Conservation (phyloP, 1,139 yeast species). For the Diutina sp. region DNA sequence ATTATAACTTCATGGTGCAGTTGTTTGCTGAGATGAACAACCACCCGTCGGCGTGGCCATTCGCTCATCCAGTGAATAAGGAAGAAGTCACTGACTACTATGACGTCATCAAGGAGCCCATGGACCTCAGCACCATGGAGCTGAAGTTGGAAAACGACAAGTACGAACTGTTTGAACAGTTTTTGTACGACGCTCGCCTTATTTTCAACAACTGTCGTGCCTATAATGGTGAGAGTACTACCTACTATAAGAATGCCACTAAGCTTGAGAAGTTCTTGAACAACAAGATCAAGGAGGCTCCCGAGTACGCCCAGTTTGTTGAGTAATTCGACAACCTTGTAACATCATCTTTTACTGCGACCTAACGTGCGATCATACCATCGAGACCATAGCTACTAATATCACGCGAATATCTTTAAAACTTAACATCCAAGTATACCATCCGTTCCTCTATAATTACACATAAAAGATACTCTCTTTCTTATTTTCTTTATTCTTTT, state of each 20-base stretch:
- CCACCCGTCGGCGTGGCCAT: slow-evolving; percentile 99
- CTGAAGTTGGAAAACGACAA: slow-evolving; percentile 83
- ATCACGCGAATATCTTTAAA: no score
- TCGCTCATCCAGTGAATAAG: slow-evolving; percentile 80
- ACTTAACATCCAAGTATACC: no score
- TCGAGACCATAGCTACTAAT: no score
- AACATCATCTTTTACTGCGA: no score
- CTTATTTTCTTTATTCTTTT: no score
- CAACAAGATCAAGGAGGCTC: slow-evolving; percentile 68
- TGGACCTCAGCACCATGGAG: slow-evolving; percentile 96
- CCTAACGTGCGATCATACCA: no score
- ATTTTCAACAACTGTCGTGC: slow-evolving; percentile 84
- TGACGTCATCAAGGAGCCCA: slow-evolving; percentile 95
- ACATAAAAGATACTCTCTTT: no score
- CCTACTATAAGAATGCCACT: slow-evolving; percentile 82
- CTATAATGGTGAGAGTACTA: slow-evolving; percentile 81
- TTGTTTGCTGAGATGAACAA: slow-evolving; percentile 77
- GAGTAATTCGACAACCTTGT: slow-evolving; percentile 10
- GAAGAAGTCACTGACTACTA: slow-evolving; percentile 96
- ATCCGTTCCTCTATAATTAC: no score
- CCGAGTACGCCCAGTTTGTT: slow-evolving; percentile 45
- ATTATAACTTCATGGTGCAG: slow-evolving; percentile 87
- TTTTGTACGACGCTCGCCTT: slow-evolving; percentile 75
- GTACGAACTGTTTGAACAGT: slow-evolving; percentile 83
- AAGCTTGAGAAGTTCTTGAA: slow-evolving; percentile 83